Base-by-base conservation (phyloP, 2,329 filamentous ascomycete species). In the Harringtonia aguacate region DNA sequence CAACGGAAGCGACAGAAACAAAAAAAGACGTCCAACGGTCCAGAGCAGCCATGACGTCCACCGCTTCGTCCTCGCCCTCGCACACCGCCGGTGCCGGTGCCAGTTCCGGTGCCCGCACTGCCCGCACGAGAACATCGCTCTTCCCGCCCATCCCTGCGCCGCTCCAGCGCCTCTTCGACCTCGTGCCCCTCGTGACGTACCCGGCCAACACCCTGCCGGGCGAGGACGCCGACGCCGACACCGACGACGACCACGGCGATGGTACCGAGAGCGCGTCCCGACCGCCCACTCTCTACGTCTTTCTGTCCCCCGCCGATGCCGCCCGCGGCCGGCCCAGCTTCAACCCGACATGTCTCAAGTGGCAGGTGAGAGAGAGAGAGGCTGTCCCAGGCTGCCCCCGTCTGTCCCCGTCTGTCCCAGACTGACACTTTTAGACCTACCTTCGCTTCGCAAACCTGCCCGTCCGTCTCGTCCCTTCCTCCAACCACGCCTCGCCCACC, bases 291-390 rank as follows among this genome's bases (percentile, higher is more conserved):
- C 69, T 98, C 9, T 88, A 88, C 61, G 70, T 95, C 45, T 97
- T 95, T 63, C 75, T 77, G 48, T 77, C 73, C 14, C 67, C 76
- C 1, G 65, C 72, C n/a, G 82, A 78, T 54, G 83, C 79, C 29
- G 60, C 62, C 45, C 58, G 58, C 33, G 79, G 79, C 5, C 65
- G 69, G 27, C 84, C 88, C 22, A 94, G 86, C 51, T 94, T 84
- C 66, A 97, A 97, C 60, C 92, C 92, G 12, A 79, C 81, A 46
- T 98, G 92, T 68, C 70, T 97, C 57, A 95, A 90, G 69, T 97
- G 88, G 88, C 92, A 97, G 84, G 87, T 90, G 55, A 53, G 77
- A n/a, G n/a, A n/a, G n/a, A n/a, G n/a, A n/a, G n/a, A n/a, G n/a
- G n/a, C n/a, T 61, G n/a, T 18, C 14, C 18, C 18, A 14, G 7